Evolutionary conservation across 768 basidiomycete genomes (phyloP).

Genomic region (Coprinopsis sp.): DNA sequence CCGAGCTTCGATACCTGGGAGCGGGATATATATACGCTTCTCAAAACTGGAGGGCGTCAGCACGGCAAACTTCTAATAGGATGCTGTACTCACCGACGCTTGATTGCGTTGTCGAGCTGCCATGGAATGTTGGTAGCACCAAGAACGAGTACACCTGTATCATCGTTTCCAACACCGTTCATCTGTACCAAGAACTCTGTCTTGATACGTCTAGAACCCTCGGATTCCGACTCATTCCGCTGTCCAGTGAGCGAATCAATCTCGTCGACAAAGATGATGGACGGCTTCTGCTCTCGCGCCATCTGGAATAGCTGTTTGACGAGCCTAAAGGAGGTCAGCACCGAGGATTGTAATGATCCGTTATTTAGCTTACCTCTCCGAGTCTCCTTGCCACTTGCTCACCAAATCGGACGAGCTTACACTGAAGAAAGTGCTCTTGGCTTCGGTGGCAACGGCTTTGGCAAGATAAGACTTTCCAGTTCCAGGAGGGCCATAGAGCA

Average conservation of each 20-base stretch:
- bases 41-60: conserved; percentile 62
- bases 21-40: conserved; percentile 97
- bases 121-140: conserved; percentile 99
- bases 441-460: conserved; percentile 98
- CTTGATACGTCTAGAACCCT: conserved; percentile 95
- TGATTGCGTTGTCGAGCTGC: conserved; percentile 97
- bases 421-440: conserved; percentile 98
- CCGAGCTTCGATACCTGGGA: conserved; percentile 89
- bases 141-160: conserved; percentile 91
- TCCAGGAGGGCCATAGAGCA: conserved; percentile 96
- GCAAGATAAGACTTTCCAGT: conserved; percentile 97
- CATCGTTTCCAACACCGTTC: conserved; percentile 98
- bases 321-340: conserved; percentile 44
- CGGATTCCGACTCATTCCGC: conserved; percentile 94
- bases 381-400: conserved; percentile 99
- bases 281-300: conserved; percentile 92
- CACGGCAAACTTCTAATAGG: background rate
- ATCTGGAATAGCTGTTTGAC: conserved; percentile 96
- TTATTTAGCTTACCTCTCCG: conserved; percentile 67
- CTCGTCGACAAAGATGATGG: conserved; percentile 99
- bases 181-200: conserved; percentile 98
- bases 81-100: conserved; percentile 62
- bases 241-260: conserved; percentile 95
- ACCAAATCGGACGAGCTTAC: conserved; percentile 94
- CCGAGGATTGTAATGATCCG: background rate